phyloP scores from a whole-genome alignment of 2,329 filamentous ascomycete genomes.

The Thielaviopsis musarum region DNA sequence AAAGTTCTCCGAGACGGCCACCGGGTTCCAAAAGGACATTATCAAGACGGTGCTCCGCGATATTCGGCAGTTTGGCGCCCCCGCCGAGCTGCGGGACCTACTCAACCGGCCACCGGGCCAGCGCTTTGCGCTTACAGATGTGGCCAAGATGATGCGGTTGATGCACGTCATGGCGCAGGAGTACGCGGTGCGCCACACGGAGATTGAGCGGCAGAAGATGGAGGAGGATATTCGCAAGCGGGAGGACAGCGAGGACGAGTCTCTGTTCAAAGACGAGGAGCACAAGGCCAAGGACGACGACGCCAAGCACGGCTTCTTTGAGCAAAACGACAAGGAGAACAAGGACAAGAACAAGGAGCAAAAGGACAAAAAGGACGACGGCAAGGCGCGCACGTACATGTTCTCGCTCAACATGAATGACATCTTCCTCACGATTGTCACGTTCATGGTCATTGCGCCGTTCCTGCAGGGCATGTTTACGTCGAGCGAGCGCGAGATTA shows the following conservation, averaged over 20 bases:
- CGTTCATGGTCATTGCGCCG: constrained; percentile 23
- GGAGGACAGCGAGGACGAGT: constrained; percentile 11
- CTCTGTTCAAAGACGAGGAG: neutral
- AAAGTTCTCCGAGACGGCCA: constrained; percentile 43
- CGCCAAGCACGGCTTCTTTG: constrained; percentile 5
- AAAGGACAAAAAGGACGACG: constrained; percentile 6
- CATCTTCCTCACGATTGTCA: constrained; percentile 37
- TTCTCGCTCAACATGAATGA: constrained; percentile 25
- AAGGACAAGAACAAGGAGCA: constrained; percentile 10
- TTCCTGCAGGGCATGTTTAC: constrained; percentile 27
- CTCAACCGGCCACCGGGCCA: constrained; percentile 40
- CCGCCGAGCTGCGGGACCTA: constrained; percentile 45
- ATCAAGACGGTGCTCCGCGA: constrained; percentile 43
- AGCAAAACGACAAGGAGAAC: constrained; percentile 8
- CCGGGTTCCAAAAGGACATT: constrained; percentile 40
- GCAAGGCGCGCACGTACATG: constrained; percentile 19
- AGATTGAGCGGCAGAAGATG: constrained; percentile 1
- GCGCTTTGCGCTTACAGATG: constrained; percentile 25
- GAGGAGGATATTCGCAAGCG: constrained; percentile 11
- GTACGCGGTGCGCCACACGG: constrained; percentile 14
- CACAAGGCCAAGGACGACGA: constrained; percentile 14
- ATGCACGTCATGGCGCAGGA: constrained; percentile 37
- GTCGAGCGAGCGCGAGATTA: constrained; percentile 52
- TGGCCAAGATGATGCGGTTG: constrained; percentile 42
- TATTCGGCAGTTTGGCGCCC: constrained; percentile 53